Conservation (phyloP, 805 yeast genomes). For the Monosporozyma aquatica region DNA sequence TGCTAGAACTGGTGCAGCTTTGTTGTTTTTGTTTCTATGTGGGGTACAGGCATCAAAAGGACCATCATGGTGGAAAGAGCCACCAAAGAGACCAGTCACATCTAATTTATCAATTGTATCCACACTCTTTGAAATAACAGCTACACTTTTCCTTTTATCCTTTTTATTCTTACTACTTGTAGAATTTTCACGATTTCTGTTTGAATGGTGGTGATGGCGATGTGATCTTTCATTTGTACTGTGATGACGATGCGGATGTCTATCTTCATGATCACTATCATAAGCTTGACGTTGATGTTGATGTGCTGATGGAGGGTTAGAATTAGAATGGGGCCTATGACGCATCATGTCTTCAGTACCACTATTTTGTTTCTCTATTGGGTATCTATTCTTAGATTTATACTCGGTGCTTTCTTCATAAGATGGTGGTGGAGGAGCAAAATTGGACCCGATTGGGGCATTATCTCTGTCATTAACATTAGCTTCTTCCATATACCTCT, state of each 20-base stretch:
- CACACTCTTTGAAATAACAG: constrained; percentile 52
- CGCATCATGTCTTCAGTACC: background rate
- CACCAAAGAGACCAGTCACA: constrained; percentile 90
- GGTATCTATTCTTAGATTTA: constrained; percentile 7
- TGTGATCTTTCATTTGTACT: constrained; percentile 7
- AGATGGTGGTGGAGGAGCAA: constrained; percentile 18
- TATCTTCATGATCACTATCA: background rate
- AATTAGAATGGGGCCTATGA: constrained; percentile 11
- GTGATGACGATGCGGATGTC: constrained; percentile 3
- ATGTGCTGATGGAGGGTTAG: constrained; percentile 11
- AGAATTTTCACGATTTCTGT: background rate
- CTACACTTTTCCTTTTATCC: constrained; percentile 36
- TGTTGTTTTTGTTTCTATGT: constrained; percentile 71
- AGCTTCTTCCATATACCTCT: constrained; percentile 24
- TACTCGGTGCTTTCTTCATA: constrained; percentile 33
- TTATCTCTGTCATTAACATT: too few relatives aligned
- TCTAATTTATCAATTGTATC: constrained; percentile 94
- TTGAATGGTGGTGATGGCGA: constrained; percentile 10
- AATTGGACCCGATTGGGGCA: background rate
- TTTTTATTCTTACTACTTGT: constrained; percentile 1
- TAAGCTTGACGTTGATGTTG: background rate
- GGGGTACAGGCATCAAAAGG: constrained; percentile 99
- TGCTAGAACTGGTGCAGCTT: constrained; percentile 86
- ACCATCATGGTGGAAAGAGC: constrained; percentile 96
- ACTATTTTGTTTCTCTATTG: constrained; percentile 10